Base-by-base conservation (phyloP, 768 basidiomycete genomes). In the Agaricus blazei region DNA sequence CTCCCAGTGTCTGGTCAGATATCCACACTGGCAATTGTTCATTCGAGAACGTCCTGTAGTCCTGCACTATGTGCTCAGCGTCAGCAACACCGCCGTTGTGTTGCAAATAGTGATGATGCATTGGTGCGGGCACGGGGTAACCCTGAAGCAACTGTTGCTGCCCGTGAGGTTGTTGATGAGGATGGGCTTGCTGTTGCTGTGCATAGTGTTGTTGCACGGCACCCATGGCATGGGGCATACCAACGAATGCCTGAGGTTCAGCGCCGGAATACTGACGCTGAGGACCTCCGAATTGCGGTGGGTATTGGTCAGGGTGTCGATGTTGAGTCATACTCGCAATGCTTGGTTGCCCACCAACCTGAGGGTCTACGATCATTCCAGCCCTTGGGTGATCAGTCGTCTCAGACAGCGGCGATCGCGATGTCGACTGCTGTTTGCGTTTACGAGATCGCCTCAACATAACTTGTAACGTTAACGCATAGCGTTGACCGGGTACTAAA, bases 401-500 rank as follows among this genome's bases (percentile, higher is more conserved):
- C 5, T 79, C 60, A 12, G 77, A 65, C 59, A 80, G 79, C 0
- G 86, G 87, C 15, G 88, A 89, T 15, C 80, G 80, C 12, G 85
- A 80, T 15, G 72, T 67, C 31, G 84, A 83, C 11, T 75, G 69
- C 0, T 75, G 63, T 54, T 74, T 82, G 56, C 87, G 79, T 56
- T 82, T 87, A 68, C 81, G 79, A 34, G 82, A 81, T 55, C 87
- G 77, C 70, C 92, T 92, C 51, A 97, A 68, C 87, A 96, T 96
- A 41, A 95, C 72, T 60, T 92, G 89, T 19, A 98, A 75, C 4
- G 93, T 95, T 37, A 93, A 70, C 8, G 94, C 94, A 62, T 97
- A 98, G 52, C 94, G 85, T 64, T 92, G 92, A 11, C 93, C 95
- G 24, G 94, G 93, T 57, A 95, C 93, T 94, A 63, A 50, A 27